Conservation (phyloP, 2,329 filamentous ascomycete species). For the Aspergillus sp. region DNA sequence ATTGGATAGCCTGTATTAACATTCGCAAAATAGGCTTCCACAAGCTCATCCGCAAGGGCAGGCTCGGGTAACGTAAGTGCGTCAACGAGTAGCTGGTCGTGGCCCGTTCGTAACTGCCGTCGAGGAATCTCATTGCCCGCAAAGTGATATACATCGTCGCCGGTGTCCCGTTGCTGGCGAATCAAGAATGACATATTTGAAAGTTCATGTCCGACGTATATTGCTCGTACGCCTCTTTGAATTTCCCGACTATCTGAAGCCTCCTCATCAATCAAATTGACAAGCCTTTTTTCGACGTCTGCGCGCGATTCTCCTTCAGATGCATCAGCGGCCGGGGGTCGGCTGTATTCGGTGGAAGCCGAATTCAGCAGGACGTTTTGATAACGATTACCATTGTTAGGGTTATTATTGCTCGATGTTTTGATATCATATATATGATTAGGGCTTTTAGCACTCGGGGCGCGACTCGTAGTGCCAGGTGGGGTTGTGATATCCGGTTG, state of each 20-base stretch:
- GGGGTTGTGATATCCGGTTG: constrained; percentile 18
- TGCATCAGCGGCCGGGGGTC: constrained; percentile 26
- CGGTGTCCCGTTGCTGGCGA: constrained; percentile 48
- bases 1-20: constrained; percentile 55
- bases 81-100: constrained; percentile 48
- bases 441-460: constrained; percentile 9
- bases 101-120: constrained; percentile 43
- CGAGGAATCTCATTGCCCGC: constrained; percentile 45
- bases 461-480: constrained; percentile 16
- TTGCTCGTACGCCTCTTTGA: constrained; percentile 49
- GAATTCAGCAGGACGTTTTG: constrained; percentile 21
- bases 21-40: constrained; percentile 52
- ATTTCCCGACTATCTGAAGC: constrained; percentile 48
- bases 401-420: constrained; percentile 4
- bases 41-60: constrained; percentile 49
- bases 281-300: constrained; percentile 48
- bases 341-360: constrained; percentile 24
- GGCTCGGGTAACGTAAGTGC: constrained; percentile 52
- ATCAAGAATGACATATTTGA: constrained; percentile 58
- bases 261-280: constrained; percentile 53
- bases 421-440: background rate
- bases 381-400: constrained; percentile 6
- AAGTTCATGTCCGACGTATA: constrained; percentile 57
- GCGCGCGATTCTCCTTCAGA: constrained; percentile 41
- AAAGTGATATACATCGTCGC: constrained; percentile 46